These are phyloP conservation scores for Cordyceps pruinosa DNA, from an alignment of 2,329 filamentous ascomycete genomes.

Conservation along the genomic window DNA sequence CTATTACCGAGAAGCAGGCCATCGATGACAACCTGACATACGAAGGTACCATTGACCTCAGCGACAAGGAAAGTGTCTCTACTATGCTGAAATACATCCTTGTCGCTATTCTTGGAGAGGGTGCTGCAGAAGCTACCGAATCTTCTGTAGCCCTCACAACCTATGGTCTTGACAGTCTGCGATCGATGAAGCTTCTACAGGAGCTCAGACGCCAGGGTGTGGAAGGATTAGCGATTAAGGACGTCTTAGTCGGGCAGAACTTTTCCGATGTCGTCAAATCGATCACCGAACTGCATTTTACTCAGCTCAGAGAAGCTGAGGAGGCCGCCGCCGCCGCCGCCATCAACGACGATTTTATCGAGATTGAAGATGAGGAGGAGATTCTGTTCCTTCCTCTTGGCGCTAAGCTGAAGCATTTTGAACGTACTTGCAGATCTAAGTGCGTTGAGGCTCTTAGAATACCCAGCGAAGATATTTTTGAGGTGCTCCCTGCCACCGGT, in stretches of 20 bases:
- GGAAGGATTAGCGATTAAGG: conserved; percentile 8
- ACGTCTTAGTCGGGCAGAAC: conserved; percentile 6
- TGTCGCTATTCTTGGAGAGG: conserved; percentile 1
- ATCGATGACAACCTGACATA: neutral
- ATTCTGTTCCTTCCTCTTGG: conserved; percentile 7
- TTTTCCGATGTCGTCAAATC: conserved; percentile 5
- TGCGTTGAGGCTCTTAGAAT: conserved; percentile 10
- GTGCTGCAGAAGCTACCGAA: neutral
- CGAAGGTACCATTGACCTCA: neutral
- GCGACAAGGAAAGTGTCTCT: neutral
- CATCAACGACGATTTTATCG: conserved; percentile 7
- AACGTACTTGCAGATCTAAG: conserved; percentile 7
- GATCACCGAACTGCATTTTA: neutral
- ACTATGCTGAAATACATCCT: conserved; percentile 7
- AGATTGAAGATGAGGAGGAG: conserved; percentile 11
- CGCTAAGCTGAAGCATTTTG: conserved; percentile 11
- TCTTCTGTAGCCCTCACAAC: conserved; percentile 1
- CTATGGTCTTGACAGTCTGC: conserved; percentile 8
- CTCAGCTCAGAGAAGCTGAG: conserved; percentile 3
- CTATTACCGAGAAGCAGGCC: conserved; percentile 9
- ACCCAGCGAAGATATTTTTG: conserved; percentile 5
- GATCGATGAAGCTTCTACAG: conserved; percentile 10
- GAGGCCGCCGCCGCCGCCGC: neutral
- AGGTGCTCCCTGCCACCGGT: conserved; percentile 11
- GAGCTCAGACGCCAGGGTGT: conserved; percentile 7